A percentile compares a stretch with the other conserved stretches of the same genome.
Conservation (phyloP, 495 filamentous ascomycete species). For the Chaetomium fimeti region DNA sequence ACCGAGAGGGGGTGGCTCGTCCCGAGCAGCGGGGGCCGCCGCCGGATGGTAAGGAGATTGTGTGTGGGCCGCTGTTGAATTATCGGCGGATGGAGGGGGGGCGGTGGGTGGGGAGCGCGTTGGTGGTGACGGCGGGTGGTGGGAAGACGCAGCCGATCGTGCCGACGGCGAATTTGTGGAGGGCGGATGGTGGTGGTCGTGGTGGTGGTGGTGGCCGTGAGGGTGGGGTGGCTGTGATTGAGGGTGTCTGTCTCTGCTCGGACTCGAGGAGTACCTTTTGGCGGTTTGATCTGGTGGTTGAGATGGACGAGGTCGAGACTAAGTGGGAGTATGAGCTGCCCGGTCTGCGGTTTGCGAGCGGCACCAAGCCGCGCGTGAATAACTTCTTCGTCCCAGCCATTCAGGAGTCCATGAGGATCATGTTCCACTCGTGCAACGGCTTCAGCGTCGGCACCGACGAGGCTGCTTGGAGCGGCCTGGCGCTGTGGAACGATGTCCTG, state of each 20-base stretch:
- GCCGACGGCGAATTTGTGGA: conserved; percentile 37
- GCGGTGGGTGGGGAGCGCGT: conserved; percentile 78
- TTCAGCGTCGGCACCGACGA: conserved; percentile 92
- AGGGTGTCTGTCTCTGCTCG: conserved; percentile 70
- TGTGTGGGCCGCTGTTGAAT: conserved; percentile 81
- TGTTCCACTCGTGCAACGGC: conserved; percentile 96
- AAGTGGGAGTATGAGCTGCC: conserved; percentile 61
- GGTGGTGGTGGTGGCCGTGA: conserved; percentile 19
- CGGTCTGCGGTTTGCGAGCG: conserved; percentile 45
- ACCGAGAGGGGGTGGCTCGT: conserved; percentile 2
- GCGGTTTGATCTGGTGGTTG: conserved; percentile 66
- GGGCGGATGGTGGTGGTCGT: conserved; percentile 26
- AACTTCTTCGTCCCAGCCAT: conserved; percentile 73
- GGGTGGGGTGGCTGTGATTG: conserved; percentile 16
- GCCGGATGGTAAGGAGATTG: conserved; percentile 57
- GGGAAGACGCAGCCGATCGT: conserved; percentile 41
- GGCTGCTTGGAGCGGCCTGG: conserved; percentile 75
- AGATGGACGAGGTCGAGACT: conserved; percentile 53
- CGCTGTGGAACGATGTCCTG: conserved; percentile 88
- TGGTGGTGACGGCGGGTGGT: conserved; percentile 72
- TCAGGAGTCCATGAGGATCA: conserved; percentile 85
- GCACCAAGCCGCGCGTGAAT: conserved; percentile 49
- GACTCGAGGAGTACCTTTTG: conserved; percentile 78
- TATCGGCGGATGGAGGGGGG: conserved; percentile 73
- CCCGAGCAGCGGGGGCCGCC: conserved; percentile 6